Evolutionary conservation across 352 stramenopile species (phyloP).

Genomic region (Pythium chondricola): DNA sequence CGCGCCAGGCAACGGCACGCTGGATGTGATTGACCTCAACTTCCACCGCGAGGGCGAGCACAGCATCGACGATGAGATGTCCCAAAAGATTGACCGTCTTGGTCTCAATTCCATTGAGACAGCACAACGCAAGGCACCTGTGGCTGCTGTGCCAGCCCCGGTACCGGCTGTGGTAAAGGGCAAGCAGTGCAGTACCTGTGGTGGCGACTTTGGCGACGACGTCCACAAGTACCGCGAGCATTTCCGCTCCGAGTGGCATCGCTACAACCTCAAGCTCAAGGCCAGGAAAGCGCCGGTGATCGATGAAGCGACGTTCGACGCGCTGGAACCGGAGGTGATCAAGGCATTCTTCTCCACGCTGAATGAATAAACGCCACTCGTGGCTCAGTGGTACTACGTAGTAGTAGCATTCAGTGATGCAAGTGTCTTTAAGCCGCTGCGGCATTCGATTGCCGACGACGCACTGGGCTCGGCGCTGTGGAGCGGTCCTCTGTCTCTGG

Average conservation of each 20-base stretch:
- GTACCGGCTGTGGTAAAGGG: conserved; percentile 28
- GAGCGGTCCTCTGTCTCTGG: no score
- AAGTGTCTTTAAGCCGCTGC: not conserved
- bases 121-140: conserved; percentile 1
- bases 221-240: conserved; percentile 87
- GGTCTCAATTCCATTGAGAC: conserved; percentile 22
- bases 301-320: conserved; percentile 52
- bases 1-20: conserved; percentile 37
- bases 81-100: conserved; percentile 76
- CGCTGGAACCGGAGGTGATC: conserved; percentile 48
- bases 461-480: no score
- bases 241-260: conserved; percentile 95
- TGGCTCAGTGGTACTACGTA: no score
- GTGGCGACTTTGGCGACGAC: conserved; percentile 84
- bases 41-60: conserved; percentile 89
- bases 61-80: conserved; percentile 90
- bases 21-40: conserved; percentile 92
- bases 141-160: conserved; percentile 1
- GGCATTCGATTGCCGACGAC: conserved; percentile 1
- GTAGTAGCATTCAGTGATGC: no score
- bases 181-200: conserved; percentile 89
- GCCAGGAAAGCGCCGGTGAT: conserved; percentile 81
- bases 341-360: conserved; percentile 61
- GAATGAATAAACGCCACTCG: conserved; percentile 44
- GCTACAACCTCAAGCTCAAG: conserved; percentile 97